Conservation (phyloP, 371 early-diverging fungal species). For the Mucor indicus region DNA sequence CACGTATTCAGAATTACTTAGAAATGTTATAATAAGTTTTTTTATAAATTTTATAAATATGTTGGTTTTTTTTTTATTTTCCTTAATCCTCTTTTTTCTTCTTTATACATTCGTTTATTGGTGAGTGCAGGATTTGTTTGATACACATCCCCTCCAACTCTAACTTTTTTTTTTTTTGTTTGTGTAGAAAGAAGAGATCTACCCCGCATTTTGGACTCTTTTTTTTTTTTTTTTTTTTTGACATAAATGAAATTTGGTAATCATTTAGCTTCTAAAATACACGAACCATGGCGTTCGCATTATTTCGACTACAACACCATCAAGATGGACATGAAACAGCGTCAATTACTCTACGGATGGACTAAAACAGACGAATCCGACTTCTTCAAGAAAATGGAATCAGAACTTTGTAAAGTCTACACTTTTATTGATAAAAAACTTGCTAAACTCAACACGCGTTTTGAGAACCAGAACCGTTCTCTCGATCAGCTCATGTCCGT, state of each 20-base stretch:
- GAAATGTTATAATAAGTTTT: too few species aligned
- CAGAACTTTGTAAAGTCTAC: constrained; percentile 85
- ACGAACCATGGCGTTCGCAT: constrained; percentile 38
- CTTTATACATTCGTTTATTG: too few species aligned
- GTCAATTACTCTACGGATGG: constrained; percentile 42
- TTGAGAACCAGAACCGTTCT: constrained; percentile 51
- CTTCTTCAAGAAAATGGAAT: constrained; percentile 66
- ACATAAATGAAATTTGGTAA: constrained; percentile 55
- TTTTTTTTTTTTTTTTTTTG: too few species aligned
- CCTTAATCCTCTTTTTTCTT: too few species aligned
- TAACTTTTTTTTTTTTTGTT: too few species aligned
- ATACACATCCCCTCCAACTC: too few species aligned
- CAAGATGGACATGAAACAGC: constrained; percentile 32
- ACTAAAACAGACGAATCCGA: constrained; percentile 68
- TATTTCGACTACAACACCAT: constrained; percentile 41
- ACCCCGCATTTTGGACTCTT: too few species aligned
- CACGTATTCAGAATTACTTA: too few species aligned
- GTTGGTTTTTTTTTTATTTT: too few species aligned
- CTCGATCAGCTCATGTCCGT: neutral
- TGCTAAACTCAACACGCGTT: constrained; percentile 67
- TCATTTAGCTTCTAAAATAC: constrained; percentile 30
- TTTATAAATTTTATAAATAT: too few species aligned
- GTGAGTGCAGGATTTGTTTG: too few species aligned
- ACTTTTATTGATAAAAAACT: constrained; percentile 74
- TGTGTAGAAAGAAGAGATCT: too few species aligned